Evolutionary conservation across 2,329 filamentous ascomycete genomes (phyloP).

Genomic region (Balansia obtecta): DNA sequence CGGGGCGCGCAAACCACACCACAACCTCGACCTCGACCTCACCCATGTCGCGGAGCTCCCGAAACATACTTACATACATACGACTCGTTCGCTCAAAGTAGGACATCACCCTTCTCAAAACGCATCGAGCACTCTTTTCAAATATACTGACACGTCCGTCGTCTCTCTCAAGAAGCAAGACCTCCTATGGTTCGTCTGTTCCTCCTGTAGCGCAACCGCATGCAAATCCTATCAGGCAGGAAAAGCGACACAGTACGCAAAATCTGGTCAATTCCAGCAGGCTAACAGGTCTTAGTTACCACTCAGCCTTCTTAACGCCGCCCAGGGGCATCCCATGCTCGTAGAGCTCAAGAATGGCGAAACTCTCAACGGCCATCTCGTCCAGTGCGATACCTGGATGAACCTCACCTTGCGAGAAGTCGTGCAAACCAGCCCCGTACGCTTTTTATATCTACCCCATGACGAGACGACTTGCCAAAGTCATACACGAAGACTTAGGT

Average conservation of each 20-base stretch:
- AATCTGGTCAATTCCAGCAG: neutral
- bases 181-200: neutral
- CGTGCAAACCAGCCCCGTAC: slow-evolving; percentile 78
- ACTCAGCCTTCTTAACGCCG: slow-evolving; percentile 79
- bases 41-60: neutral
- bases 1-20: slow-evolving; percentile 10
- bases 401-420: slow-evolving; percentile 96
- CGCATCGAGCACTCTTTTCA: neutral
- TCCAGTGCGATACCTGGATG: slow-evolving; percentile 99
- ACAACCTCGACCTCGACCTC: neutral
- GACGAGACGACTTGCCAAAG: neutral
- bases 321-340: slow-evolving; percentile 95
- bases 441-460: slow-evolving; percentile 10
- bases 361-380: slow-evolving; percentile 89
- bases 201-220: neutral
- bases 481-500: neutral
- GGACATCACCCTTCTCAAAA: neutral
- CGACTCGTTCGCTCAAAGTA: neutral
- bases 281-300: slow-evolving; percentile 37
- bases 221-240: neutral
- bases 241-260: neutral
- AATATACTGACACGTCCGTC: neutral
- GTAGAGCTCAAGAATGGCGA: slow-evolving; percentile 97
- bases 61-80: neutral
- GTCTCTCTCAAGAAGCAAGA: neutral